Evolutionary conservation across 2,329 filamentous ascomycete species (phyloP).

Genomic region (Hymenoscyphus fructigenus): DNA sequence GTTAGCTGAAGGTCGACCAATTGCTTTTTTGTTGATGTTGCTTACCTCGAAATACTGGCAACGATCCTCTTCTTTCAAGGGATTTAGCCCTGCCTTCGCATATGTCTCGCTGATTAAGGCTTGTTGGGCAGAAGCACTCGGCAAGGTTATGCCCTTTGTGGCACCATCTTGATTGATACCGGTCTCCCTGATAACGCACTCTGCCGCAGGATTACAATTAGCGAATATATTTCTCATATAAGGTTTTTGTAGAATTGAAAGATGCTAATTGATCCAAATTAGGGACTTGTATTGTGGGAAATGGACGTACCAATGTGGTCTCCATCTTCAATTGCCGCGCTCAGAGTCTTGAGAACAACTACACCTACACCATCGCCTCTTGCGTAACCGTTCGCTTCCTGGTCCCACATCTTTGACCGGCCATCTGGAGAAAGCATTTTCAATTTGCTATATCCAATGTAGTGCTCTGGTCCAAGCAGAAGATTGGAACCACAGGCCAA

Average conservation of each 20-base stretch:
- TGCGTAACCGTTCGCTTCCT: slow-evolving; percentile 18
- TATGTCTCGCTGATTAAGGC: no score
- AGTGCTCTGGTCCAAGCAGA: slow-evolving; percentile 31
- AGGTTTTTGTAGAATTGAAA: no score
- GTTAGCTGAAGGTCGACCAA: no score
- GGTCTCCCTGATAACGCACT: slow-evolving; percentile 35
- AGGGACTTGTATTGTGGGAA: no score
- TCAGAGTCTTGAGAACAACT: slow-evolving; percentile 59
- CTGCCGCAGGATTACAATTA: no score
- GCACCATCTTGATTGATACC: slow-evolving; percentile 33
- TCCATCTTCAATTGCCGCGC: slow-evolving; percentile 34
- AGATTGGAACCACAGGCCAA: slow-evolving; percentile 25
- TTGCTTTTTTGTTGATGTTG: no score
- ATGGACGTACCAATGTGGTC: slow-evolving; percentile 59
- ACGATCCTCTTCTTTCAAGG: no score
- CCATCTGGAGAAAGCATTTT: slow-evolving; percentile 35
- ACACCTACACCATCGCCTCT: slow-evolving; percentile 54
- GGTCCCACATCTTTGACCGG: slow-evolving; percentile 42
- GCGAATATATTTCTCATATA: no score
- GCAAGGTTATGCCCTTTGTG: slow-evolving; percentile 36
- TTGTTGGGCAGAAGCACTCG: no score
- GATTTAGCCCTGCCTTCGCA: no score
- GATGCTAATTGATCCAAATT: no score
- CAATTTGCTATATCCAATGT: slow-evolving; percentile 41
- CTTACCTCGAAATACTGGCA: no score